These are phyloP conservation scores for Russula brevipes DNA, from an alignment of 768 basidiomycete species.

Conservation along the genomic window DNA sequence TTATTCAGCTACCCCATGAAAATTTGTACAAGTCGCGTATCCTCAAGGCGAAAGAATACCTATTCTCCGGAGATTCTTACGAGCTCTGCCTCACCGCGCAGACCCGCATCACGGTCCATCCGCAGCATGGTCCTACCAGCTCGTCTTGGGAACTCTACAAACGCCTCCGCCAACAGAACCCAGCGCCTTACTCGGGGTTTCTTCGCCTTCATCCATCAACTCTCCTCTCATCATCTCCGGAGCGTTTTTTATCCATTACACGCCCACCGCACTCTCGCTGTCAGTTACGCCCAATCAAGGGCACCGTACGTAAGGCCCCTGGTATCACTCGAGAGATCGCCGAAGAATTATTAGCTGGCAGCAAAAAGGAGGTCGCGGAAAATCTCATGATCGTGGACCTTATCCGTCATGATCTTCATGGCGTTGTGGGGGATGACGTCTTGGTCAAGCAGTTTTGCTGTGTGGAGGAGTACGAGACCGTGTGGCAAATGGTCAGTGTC, in stretches of 20 bases:
- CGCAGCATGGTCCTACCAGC: constrained; percentile 27
- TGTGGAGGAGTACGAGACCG: constrained; percentile 89
- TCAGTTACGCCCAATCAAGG: constrained; percentile 93
- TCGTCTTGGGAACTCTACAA: constrained; percentile 76
- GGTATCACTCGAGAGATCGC: constrained; percentile 58
- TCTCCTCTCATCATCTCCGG: constrained; percentile 83
- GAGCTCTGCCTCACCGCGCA: constrained; percentile 86
- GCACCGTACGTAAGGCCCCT: constrained; percentile 73
- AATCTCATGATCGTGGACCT: constrained; percentile 98
- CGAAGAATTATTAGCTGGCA: constrained; percentile 57
- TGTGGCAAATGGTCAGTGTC: constrained; percentile 94
- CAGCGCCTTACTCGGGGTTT: constrained; percentile 85
- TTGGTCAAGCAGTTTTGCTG: constrained; percentile 77
- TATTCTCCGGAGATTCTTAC: constrained; percentile 85
- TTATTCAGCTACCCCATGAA: constrained; percentile 52
- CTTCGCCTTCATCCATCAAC: constrained; percentile 71
- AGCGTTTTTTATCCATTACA: constrained; percentile 83
- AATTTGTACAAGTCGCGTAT: constrained; percentile 64
- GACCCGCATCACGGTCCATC: constrained; percentile 47
- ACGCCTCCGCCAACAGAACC: constrained; percentile 65
- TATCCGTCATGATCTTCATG: constrained; percentile 87
- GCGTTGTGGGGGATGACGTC: constrained; percentile 77
- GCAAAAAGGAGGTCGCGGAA: constrained; percentile 87
- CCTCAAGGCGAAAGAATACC: constrained; percentile 60
- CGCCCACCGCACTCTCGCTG: constrained; percentile 58